phyloP scores from a whole-genome alignment of 176 grass and related monocot genomes.

The Aegilops sharonensis region DNA sequence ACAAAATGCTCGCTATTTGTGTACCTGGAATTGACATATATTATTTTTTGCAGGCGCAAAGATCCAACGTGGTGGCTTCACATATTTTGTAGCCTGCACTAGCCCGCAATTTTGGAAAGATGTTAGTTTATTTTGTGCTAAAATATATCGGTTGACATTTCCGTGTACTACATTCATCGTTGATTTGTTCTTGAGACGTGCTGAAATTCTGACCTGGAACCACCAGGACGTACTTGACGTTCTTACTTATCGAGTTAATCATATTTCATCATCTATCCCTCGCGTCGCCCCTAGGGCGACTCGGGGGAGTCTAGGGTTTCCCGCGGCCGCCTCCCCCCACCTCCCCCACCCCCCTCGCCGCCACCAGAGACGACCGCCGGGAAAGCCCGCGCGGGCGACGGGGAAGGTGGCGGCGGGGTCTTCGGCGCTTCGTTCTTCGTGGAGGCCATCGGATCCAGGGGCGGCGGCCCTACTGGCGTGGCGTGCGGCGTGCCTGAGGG shows the following conservation, averaged over 20 bases:
- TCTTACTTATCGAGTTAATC: not conserved
- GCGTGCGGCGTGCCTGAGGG: no score
- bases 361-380: no score
- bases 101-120: not conserved
- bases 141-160: slow-evolving; percentile 16
- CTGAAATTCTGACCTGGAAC: not conserved
- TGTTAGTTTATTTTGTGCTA: not conserved
- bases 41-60: not conserved
- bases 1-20: not conserved
- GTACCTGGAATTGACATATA: slow-evolving; percentile 25
- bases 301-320: no score
- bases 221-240: not conserved
- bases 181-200: slow-evolving; percentile 31
- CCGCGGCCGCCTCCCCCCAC: no score
- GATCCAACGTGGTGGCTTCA: not conserved
- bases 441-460: no score
- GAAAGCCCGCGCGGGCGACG: no score
- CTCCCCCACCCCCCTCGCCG: no score
- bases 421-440: no score
- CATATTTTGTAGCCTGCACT: not conserved
- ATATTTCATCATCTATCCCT: not conserved
- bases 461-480: no score
- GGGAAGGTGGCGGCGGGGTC: no score
- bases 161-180: not conserved
- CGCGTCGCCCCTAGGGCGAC: no score